phyloP scores from a whole-genome alignment of 768 basidiomycete genomes.

The Suillus fuscotomentosus region DNA sequence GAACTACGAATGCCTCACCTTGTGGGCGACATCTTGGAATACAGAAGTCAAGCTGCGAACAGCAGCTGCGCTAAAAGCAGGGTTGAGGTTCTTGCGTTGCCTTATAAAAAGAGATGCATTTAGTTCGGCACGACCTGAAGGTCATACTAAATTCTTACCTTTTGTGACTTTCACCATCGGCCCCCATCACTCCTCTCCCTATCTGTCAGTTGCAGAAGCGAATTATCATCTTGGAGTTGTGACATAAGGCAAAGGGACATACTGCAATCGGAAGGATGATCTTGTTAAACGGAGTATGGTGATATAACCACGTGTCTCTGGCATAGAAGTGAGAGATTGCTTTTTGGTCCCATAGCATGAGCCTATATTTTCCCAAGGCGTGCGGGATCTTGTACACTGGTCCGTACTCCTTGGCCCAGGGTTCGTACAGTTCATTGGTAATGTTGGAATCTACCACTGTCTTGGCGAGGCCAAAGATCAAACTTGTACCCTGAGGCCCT shows the following conservation, averaged over 20 bases:
- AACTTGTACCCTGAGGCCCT: neutral
- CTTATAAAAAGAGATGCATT: no score
- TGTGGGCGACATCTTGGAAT: constrained; percentile 52
- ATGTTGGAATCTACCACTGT: neutral
- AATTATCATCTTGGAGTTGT: no score
- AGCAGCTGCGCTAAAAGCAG: no score
- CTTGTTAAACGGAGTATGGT: neutral
- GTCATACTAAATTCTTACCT: no score
- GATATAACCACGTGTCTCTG: neutral
- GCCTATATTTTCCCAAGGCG: neutral
- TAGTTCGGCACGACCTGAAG: no score
- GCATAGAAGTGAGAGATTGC: neutral
- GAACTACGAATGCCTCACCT: constrained; percentile 29
- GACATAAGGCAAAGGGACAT: neutral
- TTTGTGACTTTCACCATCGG: no score
- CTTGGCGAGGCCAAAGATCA: neutral
- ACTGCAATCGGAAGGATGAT: neutral
- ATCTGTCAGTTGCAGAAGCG: no score
- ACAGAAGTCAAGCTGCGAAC: constrained; percentile 21
- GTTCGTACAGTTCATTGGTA: neutral
- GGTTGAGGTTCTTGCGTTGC: no score
- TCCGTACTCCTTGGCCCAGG: neutral
- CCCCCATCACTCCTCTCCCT: no score
- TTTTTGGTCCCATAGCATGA: neutral
- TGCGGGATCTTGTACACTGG: neutral